These are phyloP conservation scores for Phytophthora niederhauseri DNA, from an alignment of 352 stramenopile species.

Conservation along the genomic window DNA sequence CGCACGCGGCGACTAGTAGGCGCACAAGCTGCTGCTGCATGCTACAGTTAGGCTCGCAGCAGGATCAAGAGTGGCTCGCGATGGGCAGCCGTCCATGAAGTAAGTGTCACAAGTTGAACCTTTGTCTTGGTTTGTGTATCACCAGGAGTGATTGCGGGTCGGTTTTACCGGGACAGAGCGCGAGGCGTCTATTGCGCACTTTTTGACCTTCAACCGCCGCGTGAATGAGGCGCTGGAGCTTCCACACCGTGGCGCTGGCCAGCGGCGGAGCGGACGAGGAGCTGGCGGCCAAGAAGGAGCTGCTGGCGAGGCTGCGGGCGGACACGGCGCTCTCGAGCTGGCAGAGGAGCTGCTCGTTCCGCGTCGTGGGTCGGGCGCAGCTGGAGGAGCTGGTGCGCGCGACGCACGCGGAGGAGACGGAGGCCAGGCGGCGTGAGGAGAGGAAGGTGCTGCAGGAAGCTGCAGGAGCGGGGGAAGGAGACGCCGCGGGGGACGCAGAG, in stretches of 20 bases:
- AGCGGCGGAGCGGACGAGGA: slow-evolving; percentile 49
- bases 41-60: neutral
- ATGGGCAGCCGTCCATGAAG: neutral
- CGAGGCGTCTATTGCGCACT: neutral
- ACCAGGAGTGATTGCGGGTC: neutral
- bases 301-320: slow-evolving; percentile 33
- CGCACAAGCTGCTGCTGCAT: slow-evolving; percentile 4
- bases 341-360: slow-evolving; percentile 43
- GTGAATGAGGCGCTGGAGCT: slow-evolving; percentile 39
- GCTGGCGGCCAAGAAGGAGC: slow-evolving; percentile 27
- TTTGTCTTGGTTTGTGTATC: neutral
- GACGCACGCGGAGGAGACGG: slow-evolving; percentile 12
- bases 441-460: neutral
- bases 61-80: neutral
- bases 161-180: neutral
- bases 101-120: slow-evolving; percentile 10
- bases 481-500: neutral
- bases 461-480: neutral
- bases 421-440: slow-evolving; percentile 9
- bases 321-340: slow-evolving; percentile 38
- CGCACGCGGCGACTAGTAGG: slow-evolving; percentile 10
- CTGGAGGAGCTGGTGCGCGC: slow-evolving; percentile 38
- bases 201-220: slow-evolving; percentile 4
- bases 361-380: slow-evolving; percentile 46
- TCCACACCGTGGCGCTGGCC: slow-evolving; percentile 54